Percentiles rank a stretch among this genome's conserved stretches.
Evolutionary conservation across 2,329 filamentous ascomycete species (phyloP).

Genomic region (Stagonosporopsis rhizophila): DNA sequence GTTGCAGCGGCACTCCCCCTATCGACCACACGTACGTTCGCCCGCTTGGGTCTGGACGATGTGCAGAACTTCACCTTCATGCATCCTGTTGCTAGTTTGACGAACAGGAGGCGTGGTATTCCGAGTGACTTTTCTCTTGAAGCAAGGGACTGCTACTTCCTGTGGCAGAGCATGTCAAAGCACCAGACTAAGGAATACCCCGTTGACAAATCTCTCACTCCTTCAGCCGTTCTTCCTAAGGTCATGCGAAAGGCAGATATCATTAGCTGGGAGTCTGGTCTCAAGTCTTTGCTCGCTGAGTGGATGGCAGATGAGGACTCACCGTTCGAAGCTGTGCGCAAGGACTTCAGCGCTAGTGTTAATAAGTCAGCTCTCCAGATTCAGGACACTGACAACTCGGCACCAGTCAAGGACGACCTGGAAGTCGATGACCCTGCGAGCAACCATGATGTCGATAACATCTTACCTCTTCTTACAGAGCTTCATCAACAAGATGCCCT

Average conservation of each 20-base stretch:
- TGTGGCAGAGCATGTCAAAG: constrained; percentile 71
- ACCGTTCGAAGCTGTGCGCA: constrained; percentile 60
- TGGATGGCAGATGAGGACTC: constrained; percentile 67
- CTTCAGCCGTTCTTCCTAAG: constrained; percentile 57
- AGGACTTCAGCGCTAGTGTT: constrained; percentile 49
- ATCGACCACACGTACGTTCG: constrained; percentile 38
- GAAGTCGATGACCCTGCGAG: constrained; percentile 35
- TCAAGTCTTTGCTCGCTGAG: constrained; percentile 65
- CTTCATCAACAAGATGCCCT: constrained; percentile 70
- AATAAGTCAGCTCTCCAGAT: constrained; percentile 15
- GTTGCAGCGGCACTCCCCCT: constrained; percentile 61
- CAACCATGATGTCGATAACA: constrained; percentile 50
- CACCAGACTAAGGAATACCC: constrained; percentile 61
- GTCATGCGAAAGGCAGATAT: constrained; percentile 71
- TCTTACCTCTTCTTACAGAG: constrained; percentile 65
- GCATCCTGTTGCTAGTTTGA: constrained; percentile 70
- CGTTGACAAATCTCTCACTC: constrained; percentile 60
- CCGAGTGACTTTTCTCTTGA: constrained; percentile 74
- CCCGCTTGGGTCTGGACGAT: constrained; percentile 58
- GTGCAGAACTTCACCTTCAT: constrained; percentile 63
- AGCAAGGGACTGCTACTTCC: constrained; percentile 70
- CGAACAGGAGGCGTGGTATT: constrained; percentile 67
- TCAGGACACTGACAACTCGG: constrained; percentile 8
- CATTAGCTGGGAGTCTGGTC: constrained; percentile 66
- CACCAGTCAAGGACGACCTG: constrained; percentile 20